Conservation (phyloP, 164 flowering plant genomes). For the Protea cynaroides region DNA sequence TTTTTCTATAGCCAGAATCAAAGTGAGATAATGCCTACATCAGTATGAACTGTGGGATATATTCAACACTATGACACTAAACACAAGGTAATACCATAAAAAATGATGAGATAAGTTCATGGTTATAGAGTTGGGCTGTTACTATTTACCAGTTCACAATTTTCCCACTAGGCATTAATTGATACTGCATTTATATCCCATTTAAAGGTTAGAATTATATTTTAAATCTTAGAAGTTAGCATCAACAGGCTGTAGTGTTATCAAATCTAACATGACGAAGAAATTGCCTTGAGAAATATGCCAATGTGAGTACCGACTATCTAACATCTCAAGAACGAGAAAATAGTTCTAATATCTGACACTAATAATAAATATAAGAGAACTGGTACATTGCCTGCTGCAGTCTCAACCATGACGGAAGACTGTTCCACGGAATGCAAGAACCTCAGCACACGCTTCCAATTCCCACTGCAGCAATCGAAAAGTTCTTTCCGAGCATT, state of each 20-base stretch:
- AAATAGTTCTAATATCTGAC: neutral
- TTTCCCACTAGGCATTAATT: neutral
- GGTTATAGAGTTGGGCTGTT: no score
- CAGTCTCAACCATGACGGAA: conserved; percentile 57
- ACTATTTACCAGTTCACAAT: no score
- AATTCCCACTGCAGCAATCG: conserved; percentile 61
- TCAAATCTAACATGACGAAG: no score
- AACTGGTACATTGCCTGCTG: conserved; percentile 86
- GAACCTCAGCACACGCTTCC: conserved; percentile 88
- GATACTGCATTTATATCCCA: neutral
- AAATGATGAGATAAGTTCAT: no score
- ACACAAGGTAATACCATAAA: no score
- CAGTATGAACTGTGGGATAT: no score
- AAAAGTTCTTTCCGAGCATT: conserved; percentile 38
- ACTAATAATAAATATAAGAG: conserved; percentile 19
- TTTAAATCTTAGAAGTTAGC: neutral
- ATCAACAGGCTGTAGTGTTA: neutral
- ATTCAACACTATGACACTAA: no score
- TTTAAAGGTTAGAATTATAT: neutral
- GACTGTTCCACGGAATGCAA: conserved; percentile 78
- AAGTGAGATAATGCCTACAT: no score
- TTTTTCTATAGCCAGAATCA: no score
- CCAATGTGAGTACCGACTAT: no score
- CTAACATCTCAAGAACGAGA: neutral
- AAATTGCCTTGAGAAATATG: no score